Conservation (phyloP, 805 yeast species). For the Hemisphaericaspora nanyangensis region DNA sequence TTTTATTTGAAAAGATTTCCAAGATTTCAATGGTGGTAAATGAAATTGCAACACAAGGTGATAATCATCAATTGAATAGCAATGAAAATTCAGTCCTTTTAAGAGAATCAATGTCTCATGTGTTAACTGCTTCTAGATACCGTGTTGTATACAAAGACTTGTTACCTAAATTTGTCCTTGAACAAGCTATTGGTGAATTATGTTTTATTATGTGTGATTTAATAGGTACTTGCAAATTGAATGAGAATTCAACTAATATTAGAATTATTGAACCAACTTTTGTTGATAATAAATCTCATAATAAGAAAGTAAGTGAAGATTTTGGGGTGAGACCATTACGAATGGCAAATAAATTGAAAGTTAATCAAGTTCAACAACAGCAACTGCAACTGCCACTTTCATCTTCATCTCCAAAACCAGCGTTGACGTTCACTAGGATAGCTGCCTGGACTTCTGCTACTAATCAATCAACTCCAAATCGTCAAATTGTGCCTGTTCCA, state of each 20-base stretch:
- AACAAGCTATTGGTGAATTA: conserved; percentile 73
- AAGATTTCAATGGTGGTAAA: conserved; percentile 45
- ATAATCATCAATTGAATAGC: conserved; percentile 18
- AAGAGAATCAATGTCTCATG: conserved; percentile 67
- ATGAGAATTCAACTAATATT: conserved; percentile 9
- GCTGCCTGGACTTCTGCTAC: too few species aligned
- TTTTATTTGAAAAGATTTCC: conserved; percentile 51
- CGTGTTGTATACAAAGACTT: conserved; percentile 55
- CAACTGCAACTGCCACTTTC: too few species aligned
- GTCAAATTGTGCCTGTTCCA: too few species aligned
- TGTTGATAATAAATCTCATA: conserved; percentile 1
- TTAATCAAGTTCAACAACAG: conserved; percentile 1
- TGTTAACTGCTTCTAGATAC: conserved; percentile 74
- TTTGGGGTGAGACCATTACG: conserved; percentile 64
- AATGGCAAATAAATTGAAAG: conserved; percentile 54
- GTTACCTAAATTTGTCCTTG: conserved; percentile 68
- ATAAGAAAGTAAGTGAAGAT: conserved; percentile 9
- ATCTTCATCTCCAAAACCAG: background rate
- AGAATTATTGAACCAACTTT: conserved; percentile 1
- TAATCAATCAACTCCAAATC: too few species aligned
- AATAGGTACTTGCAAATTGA: conserved; percentile 49
- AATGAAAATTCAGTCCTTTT: conserved; percentile 45
- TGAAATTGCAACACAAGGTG: conserved; percentile 34
- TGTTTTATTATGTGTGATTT: conserved; percentile 63
- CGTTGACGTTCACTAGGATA: background rate